phyloP scores from a whole-genome alignment of 2,329 filamentous ascomycete genomes.

The Microthyrium microscopicum region DNA sequence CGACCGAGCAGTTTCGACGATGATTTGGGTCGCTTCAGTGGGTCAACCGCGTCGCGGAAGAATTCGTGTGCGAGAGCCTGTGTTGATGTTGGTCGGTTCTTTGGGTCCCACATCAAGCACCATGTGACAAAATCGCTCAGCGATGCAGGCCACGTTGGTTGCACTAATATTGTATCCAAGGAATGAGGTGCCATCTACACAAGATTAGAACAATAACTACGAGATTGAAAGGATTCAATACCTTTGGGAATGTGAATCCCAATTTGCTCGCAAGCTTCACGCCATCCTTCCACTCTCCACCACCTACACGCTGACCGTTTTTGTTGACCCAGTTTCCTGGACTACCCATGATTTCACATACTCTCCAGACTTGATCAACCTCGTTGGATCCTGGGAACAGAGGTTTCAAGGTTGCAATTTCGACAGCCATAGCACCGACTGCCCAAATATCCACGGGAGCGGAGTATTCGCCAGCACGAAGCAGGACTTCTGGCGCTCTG shows the following conservation, averaged over 20 bases:
- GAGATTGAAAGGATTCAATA: constrained; percentile 13
- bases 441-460: constrained; percentile 98
- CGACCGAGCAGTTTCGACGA: constrained; percentile 69
- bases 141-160: constrained; percentile 80
- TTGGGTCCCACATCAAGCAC: constrained; percentile 98
- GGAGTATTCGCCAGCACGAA: constrained; percentile 91
- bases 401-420: constrained; percentile 90
- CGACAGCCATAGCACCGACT: constrained; percentile 94
- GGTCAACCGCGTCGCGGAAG: constrained; percentile 83
- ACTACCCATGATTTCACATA: constrained; percentile 98
- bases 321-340: constrained; percentile 98
- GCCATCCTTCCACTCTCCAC: constrained; percentile 94
- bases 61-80: constrained; percentile 95
- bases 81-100: constrained; percentile 72
- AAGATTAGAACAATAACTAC: constrained; percentile 6
- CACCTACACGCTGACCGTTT: constrained; percentile 67
- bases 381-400: constrained; percentile 96
- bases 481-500: constrained; percentile 76
- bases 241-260: constrained; percentile 91
- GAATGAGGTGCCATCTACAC: constrained; percentile 83
- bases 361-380: constrained; percentile 96
- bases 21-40: constrained; percentile 86
- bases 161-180: constrained; percentile 81
- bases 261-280: constrained; percentile 85
- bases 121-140: constrained; percentile 90